A percentile compares a stretch with the other conserved stretches of the same genome.
Conservation (phyloP, 176 grass and related monocot genomes). For the Raddia guianensis region DNA sequence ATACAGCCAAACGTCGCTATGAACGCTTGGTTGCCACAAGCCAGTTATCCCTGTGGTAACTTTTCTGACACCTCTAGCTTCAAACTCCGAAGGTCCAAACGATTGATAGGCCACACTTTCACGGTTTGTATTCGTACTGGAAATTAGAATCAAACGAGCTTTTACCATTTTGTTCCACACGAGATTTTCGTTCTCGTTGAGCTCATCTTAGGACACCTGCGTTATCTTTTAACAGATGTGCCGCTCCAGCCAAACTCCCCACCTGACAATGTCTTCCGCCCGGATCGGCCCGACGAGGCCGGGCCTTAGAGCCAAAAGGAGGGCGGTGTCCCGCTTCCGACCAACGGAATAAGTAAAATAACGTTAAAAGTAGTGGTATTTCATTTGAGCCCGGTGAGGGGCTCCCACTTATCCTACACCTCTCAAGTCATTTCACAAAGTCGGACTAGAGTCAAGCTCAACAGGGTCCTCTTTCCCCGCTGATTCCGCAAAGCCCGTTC, state of each 20-base stretch:
- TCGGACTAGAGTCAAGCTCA: neutral
- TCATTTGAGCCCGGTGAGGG: neutral
- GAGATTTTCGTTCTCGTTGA: constrained; percentile 51
- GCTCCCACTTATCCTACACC: constrained; percentile 18
- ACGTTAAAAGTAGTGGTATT: constrained; percentile 41
- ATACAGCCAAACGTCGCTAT: too few relatives aligned
- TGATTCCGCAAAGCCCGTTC: constrained; percentile 4
- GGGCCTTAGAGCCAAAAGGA: constrained; percentile 32
- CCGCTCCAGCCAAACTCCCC: constrained; percentile 82
- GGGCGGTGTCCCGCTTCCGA: constrained; percentile 12
- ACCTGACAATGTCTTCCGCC: constrained; percentile 77
- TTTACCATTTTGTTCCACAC: too few relatives aligned
- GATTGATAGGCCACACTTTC: constrained; percentile 81
- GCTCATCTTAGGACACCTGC: constrained; percentile 69
- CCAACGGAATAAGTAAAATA: constrained; percentile 40
- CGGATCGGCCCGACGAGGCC: constrained; percentile 46
- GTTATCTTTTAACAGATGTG: constrained; percentile 85
- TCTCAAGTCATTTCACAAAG: constrained; percentile 16
- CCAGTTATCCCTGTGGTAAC: constrained; percentile 75
- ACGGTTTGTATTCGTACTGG: too few relatives aligned
- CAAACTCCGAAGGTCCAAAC: constrained; percentile 70
- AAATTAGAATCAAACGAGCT: too few relatives aligned
- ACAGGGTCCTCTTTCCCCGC: constrained; percentile 5
- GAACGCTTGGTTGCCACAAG: constrained; percentile 14
- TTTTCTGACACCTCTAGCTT: constrained; percentile 79